Evolutionary conservation across 1,284 basidiomycete species (phyloP).

Genomic region (Tilletia caries): DNA sequence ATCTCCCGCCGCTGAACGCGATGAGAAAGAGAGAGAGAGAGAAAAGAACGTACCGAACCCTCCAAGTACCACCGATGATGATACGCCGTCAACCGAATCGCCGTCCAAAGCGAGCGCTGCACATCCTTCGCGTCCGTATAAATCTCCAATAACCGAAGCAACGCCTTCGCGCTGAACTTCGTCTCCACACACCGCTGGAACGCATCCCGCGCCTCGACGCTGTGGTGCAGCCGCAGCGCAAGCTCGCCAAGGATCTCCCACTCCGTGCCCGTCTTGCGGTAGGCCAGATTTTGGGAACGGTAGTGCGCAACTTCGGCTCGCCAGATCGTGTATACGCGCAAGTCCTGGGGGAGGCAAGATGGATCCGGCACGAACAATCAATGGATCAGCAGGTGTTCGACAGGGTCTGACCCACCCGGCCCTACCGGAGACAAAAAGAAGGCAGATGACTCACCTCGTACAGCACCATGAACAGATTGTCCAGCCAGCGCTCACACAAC

Average conservation of each 20-base stretch:
- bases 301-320: constrained; percentile 98
- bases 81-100: constrained; percentile 87
- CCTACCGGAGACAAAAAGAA: too few relatives aligned
- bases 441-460: constrained; percentile 70
- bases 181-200: constrained; percentile 85
- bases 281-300: constrained; percentile 93
- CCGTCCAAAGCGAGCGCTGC: constrained; percentile 81
- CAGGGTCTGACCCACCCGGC: too few relatives aligned
- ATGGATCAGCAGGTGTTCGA: constrained; percentile 1
- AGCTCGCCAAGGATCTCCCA: constrained; percentile 99
- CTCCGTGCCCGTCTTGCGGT: constrained; percentile 90
- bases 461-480: constrained; percentile 96
- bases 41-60: constrained; percentile 47
- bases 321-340: constrained; percentile 99
- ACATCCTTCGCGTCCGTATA: constrained; percentile 92
- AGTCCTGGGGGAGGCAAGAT: constrained; percentile 63
- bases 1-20: too few relatives aligned
- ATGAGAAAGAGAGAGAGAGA: too few relatives aligned
- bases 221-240: constrained; percentile 84
- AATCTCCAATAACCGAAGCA: constrained; percentile 85
- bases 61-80: constrained; percentile 64
- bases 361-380: not conserved
- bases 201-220: constrained; percentile 95
- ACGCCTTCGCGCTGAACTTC: constrained; percentile 85
- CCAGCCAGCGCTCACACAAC: constrained; percentile 94